Conservation (phyloP, 1,284 basidiomycete genomes). For the Coniophora puteana region DNA sequence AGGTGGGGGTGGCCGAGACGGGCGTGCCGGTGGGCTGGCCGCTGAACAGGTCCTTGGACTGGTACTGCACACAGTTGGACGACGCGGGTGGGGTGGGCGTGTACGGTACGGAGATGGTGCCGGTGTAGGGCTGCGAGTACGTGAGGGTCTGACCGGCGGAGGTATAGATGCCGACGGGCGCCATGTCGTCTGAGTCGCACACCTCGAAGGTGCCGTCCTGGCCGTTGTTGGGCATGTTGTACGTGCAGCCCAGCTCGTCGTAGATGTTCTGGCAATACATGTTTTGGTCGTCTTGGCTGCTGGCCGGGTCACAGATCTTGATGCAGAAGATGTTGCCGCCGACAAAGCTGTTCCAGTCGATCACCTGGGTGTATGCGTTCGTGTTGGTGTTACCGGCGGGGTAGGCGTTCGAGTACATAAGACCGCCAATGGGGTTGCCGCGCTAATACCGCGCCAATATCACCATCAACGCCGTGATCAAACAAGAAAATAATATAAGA, state of each 20-base stretch:
- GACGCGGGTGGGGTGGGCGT: constrained; percentile 53
- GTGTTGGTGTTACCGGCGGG: constrained; percentile 32
- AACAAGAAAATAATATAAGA: constrained; percentile 9
- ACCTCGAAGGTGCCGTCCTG: constrained; percentile 51
- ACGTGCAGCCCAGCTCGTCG: constrained; percentile 64
- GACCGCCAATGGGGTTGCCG: constrained; percentile 61
- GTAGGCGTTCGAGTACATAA: constrained; percentile 61
- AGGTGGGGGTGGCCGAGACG: constrained; percentile 9
- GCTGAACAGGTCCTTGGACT: constrained; percentile 47
- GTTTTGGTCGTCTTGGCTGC: constrained; percentile 34
- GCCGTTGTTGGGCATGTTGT: constrained; percentile 66
- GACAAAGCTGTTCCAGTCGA: constrained; percentile 65
- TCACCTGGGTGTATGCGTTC: constrained; percentile 41
- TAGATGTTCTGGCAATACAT: constrained; percentile 59
- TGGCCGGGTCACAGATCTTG: constrained; percentile 56
- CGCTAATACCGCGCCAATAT: constrained; percentile 46
- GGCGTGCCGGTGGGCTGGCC: constrained; percentile 13
- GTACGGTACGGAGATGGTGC: constrained; percentile 46
- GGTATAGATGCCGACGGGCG: constrained; percentile 22
- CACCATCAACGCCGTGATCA: constrained; percentile 29
- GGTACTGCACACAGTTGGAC: constrained; percentile 59
- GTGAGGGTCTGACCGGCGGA: constrained; percentile 19
- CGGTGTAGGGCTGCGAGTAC: constrained; percentile 24
- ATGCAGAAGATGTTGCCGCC: constrained; percentile 49
- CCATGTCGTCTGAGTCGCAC: constrained; percentile 56